Conservation (phyloP, 768 basidiomycete species). For the Termitomyces sp. region DNA sequence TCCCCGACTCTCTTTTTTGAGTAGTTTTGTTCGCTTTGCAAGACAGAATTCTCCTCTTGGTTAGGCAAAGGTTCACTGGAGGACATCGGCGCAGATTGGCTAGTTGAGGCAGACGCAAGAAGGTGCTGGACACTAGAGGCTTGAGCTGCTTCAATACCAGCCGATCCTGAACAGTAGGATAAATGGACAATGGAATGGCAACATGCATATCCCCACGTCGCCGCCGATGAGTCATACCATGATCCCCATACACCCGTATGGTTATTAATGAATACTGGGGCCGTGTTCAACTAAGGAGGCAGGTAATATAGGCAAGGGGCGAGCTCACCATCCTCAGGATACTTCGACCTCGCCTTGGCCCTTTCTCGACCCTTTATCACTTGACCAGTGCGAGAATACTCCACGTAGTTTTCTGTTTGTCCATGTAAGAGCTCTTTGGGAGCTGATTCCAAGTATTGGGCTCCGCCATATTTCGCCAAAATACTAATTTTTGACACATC, state of each 20-base stretch:
- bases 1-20: constrained; percentile 80
- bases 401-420: constrained; percentile 96
- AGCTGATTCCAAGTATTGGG: constrained; percentile 82
- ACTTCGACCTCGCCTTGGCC: constrained; percentile 85
- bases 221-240: constrained; percentile 70
- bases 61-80: constrained; percentile 15
- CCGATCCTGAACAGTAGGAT: constrained; percentile 88
- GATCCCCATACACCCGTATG: constrained; percentile 98
- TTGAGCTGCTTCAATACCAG: constrained; percentile 71
- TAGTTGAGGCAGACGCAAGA: constrained; percentile 38
- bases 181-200: constrained; percentile 84
- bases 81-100: constrained; percentile 18
- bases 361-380: constrained; percentile 89
- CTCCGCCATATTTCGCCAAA: constrained; percentile 90
- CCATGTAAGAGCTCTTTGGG: constrained; percentile 91
- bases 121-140: constrained; percentile 74
- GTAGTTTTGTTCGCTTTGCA: constrained; percentile 61
- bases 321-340: constrained; percentile 88
- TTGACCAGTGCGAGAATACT: constrained; percentile 90
- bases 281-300: constrained; percentile 3
- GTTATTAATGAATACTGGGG: constrained; percentile 80
- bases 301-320: neutral
- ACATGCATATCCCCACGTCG: constrained; percentile 90
- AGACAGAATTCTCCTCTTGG: constrained; percentile 20
- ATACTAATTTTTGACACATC: constrained; percentile 88